These are phyloP conservation scores for Strigomonas culicis DNA, from an alignment of 208 protist genomes.

Conservation along the genomic window DNA sequence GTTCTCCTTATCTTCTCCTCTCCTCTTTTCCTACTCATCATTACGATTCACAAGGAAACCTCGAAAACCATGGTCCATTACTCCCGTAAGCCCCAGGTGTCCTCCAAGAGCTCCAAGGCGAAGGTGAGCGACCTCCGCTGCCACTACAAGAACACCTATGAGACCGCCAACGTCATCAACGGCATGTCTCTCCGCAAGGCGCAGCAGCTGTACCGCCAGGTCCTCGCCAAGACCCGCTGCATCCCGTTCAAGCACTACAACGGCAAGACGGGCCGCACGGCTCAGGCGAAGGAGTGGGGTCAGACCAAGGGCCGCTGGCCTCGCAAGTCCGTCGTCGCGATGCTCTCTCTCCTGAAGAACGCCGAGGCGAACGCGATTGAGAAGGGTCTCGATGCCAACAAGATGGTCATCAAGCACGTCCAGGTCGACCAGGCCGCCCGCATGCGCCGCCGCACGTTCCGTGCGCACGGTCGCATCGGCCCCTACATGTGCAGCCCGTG, in stretches of 20 bases:
- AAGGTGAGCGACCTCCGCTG: slow-evolving; percentile 90
- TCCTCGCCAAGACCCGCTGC: slow-evolving; percentile 92
- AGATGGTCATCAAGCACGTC: slow-evolving; percentile 93
- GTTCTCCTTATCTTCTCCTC: slow-evolving; percentile 13
- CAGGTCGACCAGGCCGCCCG: slow-evolving; percentile 89
- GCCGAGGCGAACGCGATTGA: slow-evolving; percentile 89
- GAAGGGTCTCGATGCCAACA: slow-evolving; percentile 89
- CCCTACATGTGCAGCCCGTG: slow-evolving; percentile 93
- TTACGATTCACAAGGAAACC: slow-evolving; percentile 13
- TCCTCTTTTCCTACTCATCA: slow-evolving; percentile 21
- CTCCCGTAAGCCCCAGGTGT: slow-evolving; percentile 89
- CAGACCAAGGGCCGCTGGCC: slow-evolving; percentile 93
- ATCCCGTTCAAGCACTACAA: slow-evolving; percentile 95
- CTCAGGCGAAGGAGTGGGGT: slow-evolving; percentile 91
- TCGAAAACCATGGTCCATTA: slow-evolving; percentile 82
- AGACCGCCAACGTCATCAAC: slow-evolving; percentile 92
- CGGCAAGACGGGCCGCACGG: slow-evolving; percentile 90
- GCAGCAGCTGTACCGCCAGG: slow-evolving; percentile 91
- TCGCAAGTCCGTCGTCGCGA: slow-evolving; percentile 91
- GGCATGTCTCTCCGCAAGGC: slow-evolving; percentile 92
- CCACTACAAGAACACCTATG: slow-evolving; percentile 95
- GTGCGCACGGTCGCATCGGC: slow-evolving; percentile 94
- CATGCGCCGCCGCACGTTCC: slow-evolving; percentile 93
- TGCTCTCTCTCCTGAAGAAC: slow-evolving; percentile 93
- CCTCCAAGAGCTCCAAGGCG: slow-evolving; percentile 82